Conservation (phyloP, 83 land plant genomes). For the Diphasiastrum complanatum region DNA sequence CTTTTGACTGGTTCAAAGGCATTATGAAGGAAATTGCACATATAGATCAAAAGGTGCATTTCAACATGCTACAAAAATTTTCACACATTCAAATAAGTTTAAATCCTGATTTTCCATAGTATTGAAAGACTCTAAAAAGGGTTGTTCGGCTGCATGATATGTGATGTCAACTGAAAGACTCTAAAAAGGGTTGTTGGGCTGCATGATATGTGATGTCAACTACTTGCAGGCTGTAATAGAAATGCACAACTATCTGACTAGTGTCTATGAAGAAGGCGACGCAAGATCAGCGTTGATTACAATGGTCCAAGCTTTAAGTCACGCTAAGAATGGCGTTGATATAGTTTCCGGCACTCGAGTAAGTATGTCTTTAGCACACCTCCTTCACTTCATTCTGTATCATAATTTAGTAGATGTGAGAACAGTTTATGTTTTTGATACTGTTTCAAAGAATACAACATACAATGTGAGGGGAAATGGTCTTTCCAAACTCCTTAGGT, state of each 20-base stretch:
- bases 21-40: constrained; percentile 87
- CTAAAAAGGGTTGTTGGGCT: too few relatives aligned
- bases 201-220: not conserved
- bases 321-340: constrained; percentile 83
- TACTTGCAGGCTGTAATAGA: constrained; percentile 56
- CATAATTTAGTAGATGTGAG: too few relatives aligned
- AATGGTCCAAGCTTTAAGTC: constrained; percentile 82
- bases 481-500: constrained; percentile 18
- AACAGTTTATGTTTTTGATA: too few relatives aligned
- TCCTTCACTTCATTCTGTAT: not conserved
- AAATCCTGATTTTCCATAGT: too few relatives aligned
- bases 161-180: too few relatives aligned
- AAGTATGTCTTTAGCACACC: constrained; percentile 4
- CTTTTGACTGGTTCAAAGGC: constrained; percentile 96
- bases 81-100: too few relatives aligned
- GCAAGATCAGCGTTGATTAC: constrained; percentile 80
- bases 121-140: too few relatives aligned
- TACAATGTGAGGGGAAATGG: not conserved
- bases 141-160: too few relatives aligned
- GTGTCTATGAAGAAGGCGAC: constrained; percentile 91
- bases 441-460: too few relatives aligned
- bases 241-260: constrained; percentile 87
- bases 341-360: constrained; percentile 88
- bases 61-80: too few relatives aligned
- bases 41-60: constrained; percentile 71